Evolutionary conservation across 2,329 filamentous ascomycete genomes (phyloP).

Genomic region (Karstenula rhodostoma): DNA sequence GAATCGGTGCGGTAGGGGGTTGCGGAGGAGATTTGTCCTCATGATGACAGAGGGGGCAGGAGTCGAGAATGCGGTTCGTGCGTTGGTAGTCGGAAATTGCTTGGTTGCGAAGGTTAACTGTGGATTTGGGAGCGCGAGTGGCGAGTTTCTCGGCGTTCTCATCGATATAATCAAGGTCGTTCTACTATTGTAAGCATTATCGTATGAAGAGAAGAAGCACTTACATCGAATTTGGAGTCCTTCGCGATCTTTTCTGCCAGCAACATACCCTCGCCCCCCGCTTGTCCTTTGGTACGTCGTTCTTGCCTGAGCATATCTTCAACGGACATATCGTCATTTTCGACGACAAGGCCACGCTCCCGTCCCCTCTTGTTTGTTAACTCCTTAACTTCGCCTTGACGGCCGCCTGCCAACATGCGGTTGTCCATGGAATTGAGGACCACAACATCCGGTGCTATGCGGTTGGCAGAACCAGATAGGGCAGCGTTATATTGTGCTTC

Average conservation of each 20-base stretch:
- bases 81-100: constrained; percentile 91
- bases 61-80: constrained; percentile 84
- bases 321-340: constrained; percentile 94
- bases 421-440: constrained; percentile 89
- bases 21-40: constrained; percentile 75
- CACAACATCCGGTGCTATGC: constrained; percentile 71
- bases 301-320: constrained; percentile 98
- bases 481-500: constrained; percentile 86
- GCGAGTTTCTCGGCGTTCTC: constrained; percentile 94
- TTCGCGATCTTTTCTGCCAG: constrained; percentile 94
- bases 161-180: constrained; percentile 96
- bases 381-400: constrained; percentile 76
- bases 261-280: constrained; percentile 79
- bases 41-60: constrained; percentile 89
- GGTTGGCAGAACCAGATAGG: constrained; percentile 66
- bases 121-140: constrained; percentile 84
- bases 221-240: constrained; percentile 81
- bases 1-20: constrained; percentile 80
- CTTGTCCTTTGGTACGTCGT: constrained; percentile 78
- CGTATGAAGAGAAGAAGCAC: constrained; percentile 24
- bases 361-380: constrained; percentile 82
- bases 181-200: constrained; percentile 50
- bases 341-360: constrained; percentile 83
- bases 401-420: constrained; percentile 81
- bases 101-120: constrained; percentile 84